A percentile compares a stretch with the other conserved stretches of the same genome.
Evolutionary conservation across 2,329 filamentous ascomycete genomes (phyloP).

Genomic region (Penicillium hordei): DNA sequence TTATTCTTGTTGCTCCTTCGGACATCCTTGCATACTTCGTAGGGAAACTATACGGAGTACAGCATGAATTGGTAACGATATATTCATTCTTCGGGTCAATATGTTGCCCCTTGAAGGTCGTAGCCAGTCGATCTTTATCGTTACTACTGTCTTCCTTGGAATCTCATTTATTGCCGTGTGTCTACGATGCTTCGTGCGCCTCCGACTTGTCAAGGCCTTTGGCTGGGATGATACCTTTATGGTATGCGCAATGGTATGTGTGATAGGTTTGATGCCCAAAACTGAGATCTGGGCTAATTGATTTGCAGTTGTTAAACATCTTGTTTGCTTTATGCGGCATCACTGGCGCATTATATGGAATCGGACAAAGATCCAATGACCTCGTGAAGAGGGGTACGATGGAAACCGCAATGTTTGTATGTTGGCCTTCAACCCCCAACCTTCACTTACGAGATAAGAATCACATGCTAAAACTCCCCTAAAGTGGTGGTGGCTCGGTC

Average conservation of each 20-base stretch:
- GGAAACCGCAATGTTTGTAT: constrained; percentile 21
- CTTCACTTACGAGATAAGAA: neutral
- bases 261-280: neutral
- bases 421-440: neutral
- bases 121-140: constrained; percentile 35
- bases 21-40: neutral
- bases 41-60: neutral
- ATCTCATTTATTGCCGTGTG: constrained; percentile 36
- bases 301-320: constrained; percentile 31
- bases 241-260: constrained; percentile 38
- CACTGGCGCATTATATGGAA: constrained; percentile 34
- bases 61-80: constrained; percentile 17
- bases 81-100: constrained; percentile 11
- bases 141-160: constrained; percentile 34
- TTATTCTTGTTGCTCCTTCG: neutral
- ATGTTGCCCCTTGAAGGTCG: constrained; percentile 36
- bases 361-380: constrained; percentile 26
- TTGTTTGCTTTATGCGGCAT: constrained; percentile 40
- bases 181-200: constrained; percentile 39
- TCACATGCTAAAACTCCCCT: constrained; percentile 2
- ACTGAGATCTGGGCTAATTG: neutral
- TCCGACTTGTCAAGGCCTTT: constrained; percentile 37
- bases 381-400: constrained; percentile 23
- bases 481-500: constrained; percentile 56
- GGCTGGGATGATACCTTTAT: constrained; percentile 42